Base-by-base conservation (phyloP, 2,329 filamentous ascomycete species). In the Davidsoniella virescens region DNA sequence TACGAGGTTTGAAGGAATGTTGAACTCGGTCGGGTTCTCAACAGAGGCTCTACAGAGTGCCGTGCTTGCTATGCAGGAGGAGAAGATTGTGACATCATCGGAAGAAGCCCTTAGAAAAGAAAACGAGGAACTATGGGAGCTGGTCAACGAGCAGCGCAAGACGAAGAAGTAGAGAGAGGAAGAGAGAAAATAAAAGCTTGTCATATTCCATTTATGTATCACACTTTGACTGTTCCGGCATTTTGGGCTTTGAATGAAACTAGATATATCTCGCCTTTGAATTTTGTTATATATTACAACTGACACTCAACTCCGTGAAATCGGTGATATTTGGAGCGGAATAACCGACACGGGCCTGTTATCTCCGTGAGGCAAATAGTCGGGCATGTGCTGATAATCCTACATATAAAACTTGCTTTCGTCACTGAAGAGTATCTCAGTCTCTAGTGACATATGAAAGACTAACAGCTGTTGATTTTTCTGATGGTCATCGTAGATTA, bases 41-140 rank as follows among this genome's bases (percentile, higher is more conserved):
- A 56, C 61, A 4, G 65, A 69, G 14, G 60, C 66, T 2, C 59
- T 80, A 29, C 69, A 76, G 54, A 61, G 65, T 42, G 75, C 73
- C 10, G 66, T 76, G 20, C 59, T 69, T 3, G 38, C 41, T 4
- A 47, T 54, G 40, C 53, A 55, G 39, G 52, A 54, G 39, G 49
- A 54, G 38, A 43, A 51, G 33, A 17, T 46, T 18, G 50, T 45
- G 44, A 41, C 47, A 26, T 49, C 42, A 14, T 40, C 23, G 5
- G 44, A 47, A 44, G 51, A 51, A 45, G 44, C 29, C 14, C 43
- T 53, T 42, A 51, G 49, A 26, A 53, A 55, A 29, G 58, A 65
- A 41, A 67, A 65, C 33, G 61, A 65, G 10, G 64, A 67, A 56
- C 59, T 67, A 44, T 61, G 62, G 59, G 62, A 64, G 46, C 63